These are phyloP conservation scores for Stylosanthes scabra DNA, from an alignment of 331 rosid genomes.

Conservation along the genomic window DNA sequence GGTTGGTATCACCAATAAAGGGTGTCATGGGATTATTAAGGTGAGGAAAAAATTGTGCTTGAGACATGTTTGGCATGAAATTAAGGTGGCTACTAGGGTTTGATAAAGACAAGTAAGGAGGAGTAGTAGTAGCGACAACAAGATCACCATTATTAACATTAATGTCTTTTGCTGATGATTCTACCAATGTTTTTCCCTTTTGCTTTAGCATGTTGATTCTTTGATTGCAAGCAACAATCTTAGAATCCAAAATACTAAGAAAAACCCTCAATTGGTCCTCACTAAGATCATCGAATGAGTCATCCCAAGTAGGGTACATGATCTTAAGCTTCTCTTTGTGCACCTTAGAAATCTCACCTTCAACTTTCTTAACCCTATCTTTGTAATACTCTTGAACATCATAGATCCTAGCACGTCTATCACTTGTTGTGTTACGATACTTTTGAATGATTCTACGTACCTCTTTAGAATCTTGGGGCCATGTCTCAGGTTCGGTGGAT, in stretches of 20 bases:
- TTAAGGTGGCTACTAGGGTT: slow-evolving; percentile 13
- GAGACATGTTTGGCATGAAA: slow-evolving; percentile 23
- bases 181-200: slow-evolving; percentile 28
- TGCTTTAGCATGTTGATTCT: slow-evolving; percentile 30
- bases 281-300: slow-evolving; percentile 32
- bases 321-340: slow-evolving; percentile 35
- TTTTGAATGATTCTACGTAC: slow-evolving; percentile 32
- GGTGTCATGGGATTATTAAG: slow-evolving; percentile 9
- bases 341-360: slow-evolving; percentile 42
- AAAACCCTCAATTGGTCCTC: slow-evolving; percentile 26
- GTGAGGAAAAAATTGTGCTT: neutral
- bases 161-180: neutral
- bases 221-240: slow-evolving; percentile 39
- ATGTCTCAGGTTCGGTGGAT: slow-evolving; percentile 31
- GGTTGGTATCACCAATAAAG: neutral
- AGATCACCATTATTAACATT: neutral
- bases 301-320: slow-evolving; percentile 50
- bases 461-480: slow-evolving; percentile 24
- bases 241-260: slow-evolving; percentile 35
- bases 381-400: slow-evolving; percentile 46
- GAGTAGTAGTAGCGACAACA: neutral
- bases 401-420: slow-evolving; percentile 37
- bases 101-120: slow-evolving; percentile 13
- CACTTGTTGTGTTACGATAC: slow-evolving; percentile 1
- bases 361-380: slow-evolving; percentile 45